Evolutionary conservation across 108 stramenopile genomes (phyloP).

Genomic region (Cyclostephanos invisitatus): DNA sequence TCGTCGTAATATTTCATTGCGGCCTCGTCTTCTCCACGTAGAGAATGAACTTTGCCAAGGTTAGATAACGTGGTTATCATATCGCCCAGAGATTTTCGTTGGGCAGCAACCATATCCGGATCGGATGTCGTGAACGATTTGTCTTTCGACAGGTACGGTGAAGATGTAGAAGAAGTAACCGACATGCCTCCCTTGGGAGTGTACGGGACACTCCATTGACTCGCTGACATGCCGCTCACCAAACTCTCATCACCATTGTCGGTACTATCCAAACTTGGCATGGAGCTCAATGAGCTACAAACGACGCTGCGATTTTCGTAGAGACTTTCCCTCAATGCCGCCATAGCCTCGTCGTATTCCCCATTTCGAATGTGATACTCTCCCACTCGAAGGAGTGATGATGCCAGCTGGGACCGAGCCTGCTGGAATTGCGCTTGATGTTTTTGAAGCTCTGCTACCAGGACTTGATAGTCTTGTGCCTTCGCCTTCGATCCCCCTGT

Average conservation of each 20-base stretch:
- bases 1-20: conserved; percentile 81
- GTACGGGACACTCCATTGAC: conserved; percentile 19
- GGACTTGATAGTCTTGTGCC: conserved; percentile 62
- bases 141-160: conserved; percentile 11
- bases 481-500: conserved; percentile 13
- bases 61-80: conserved; percentile 69
- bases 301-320: conserved; percentile 72
- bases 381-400: conserved; percentile 63
- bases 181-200: conserved; percentile 8
- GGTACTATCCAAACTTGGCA: conserved; percentile 26
- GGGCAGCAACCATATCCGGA: conserved; percentile 21
- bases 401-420: conserved; percentile 54
- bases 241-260: conserved; percentile 30
- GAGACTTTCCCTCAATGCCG: conserved; percentile 74
- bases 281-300: conserved; percentile 20
- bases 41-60: conserved; percentile 81
- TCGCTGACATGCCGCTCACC: conserved; percentile 27
- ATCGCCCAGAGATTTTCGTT: conserved; percentile 62
- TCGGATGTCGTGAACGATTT: conserved; percentile 19
- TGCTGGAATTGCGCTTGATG: conserved; percentile 44
- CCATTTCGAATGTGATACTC: conserved; percentile 77
- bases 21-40: conserved; percentile 74
- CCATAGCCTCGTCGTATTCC: conserved; percentile 81
- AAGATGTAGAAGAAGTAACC: conserved; percentile 12
- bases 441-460: conserved; percentile 49